phyloP scores from a whole-genome alignment of 2,329 filamentous ascomycete species.

The Aureobasidium zeae region DNA sequence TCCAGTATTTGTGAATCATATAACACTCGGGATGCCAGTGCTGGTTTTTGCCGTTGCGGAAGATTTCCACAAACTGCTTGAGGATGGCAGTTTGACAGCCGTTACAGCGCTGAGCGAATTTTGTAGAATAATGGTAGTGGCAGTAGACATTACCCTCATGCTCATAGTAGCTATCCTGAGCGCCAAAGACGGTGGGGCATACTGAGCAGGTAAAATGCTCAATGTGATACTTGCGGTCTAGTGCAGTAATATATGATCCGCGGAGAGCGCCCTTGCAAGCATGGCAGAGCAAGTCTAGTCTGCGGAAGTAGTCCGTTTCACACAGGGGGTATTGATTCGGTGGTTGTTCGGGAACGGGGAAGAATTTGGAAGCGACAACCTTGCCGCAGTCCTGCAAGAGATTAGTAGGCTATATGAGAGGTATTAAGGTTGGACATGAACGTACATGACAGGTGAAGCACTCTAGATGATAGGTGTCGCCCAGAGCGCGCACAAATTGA shows the following conservation, averaged over 20 bases:
- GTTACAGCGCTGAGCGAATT: slow-evolving; percentile 91
- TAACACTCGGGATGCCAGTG: slow-evolving; percentile 99
- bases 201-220: slow-evolving; percentile 98
- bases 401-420: slow-evolving; percentile 22
- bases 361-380: slow-evolving; percentile 98
- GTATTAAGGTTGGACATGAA: slow-evolving; percentile 23
- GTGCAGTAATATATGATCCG: slow-evolving; percentile 93
- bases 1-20: slow-evolving; percentile 99
- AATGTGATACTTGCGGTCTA: slow-evolving; percentile 97
- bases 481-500: slow-evolving; percentile 89
- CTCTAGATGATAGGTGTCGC: slow-evolving; percentile 90
- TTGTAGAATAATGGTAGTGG: slow-evolving; percentile 97
- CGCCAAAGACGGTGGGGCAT: slow-evolving; percentile 94
- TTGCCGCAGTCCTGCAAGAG: slow-evolving; percentile 77
- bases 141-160: slow-evolving; percentile 95
- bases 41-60: slow-evolving; percentile 93
- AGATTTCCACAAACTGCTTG: slow-evolving; percentile 99
- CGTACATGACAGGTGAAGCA: slow-evolving; percentile 95
- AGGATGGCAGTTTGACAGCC: slow-evolving; percentile 94
- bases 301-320: slow-evolving; percentile 94
- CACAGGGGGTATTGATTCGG: slow-evolving; percentile 89
- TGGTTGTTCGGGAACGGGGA: slow-evolving; percentile 86
- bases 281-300: slow-evolving; percentile 82
- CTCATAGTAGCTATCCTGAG: slow-evolving; percentile 97
- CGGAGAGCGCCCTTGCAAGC: slow-evolving; percentile 86